Evolutionary conservation across 345 rosid genomes (phyloP).

Genomic region (Gossypium bickii): DNA sequence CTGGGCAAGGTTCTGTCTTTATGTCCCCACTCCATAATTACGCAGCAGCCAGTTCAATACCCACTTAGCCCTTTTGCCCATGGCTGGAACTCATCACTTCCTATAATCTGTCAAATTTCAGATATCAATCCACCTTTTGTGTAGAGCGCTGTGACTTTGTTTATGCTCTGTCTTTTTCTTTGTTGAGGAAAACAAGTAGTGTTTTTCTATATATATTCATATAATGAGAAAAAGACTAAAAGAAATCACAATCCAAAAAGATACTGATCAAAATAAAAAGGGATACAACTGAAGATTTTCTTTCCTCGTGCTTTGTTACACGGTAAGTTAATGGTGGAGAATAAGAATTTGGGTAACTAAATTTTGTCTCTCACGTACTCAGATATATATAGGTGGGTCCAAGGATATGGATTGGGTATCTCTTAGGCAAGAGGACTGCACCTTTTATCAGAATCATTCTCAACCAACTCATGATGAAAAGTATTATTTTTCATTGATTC

Average conservation of each 20-base stretch:
- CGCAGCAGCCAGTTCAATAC: no score
- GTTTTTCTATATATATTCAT: neutral
- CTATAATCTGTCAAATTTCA: neutral
- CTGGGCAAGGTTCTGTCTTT: neutral
- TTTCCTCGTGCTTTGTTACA: neutral
- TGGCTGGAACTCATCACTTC: neutral
- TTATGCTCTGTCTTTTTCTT: neutral
- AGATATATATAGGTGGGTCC: neutral
- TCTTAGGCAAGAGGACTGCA: neutral
- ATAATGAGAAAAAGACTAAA: neutral
- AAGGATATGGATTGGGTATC: neutral
- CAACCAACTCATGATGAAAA: neutral
- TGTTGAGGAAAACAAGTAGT: no score
- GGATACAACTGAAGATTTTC: neutral
- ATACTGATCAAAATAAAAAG: neutral
- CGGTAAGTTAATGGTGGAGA: no score
- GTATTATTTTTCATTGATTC: neutral
- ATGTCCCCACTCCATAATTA: neutral
- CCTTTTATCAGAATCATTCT: neutral
- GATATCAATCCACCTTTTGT: neutral
- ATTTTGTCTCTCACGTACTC: neutral
- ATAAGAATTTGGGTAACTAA: neutral
- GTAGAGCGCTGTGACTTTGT: neutral
- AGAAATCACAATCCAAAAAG: neutral
- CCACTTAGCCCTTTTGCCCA: neutral